phyloP scores from a whole-genome alignment of 1,139 yeast genomes.

The Protomyces lactucae-debilis region DNA sequence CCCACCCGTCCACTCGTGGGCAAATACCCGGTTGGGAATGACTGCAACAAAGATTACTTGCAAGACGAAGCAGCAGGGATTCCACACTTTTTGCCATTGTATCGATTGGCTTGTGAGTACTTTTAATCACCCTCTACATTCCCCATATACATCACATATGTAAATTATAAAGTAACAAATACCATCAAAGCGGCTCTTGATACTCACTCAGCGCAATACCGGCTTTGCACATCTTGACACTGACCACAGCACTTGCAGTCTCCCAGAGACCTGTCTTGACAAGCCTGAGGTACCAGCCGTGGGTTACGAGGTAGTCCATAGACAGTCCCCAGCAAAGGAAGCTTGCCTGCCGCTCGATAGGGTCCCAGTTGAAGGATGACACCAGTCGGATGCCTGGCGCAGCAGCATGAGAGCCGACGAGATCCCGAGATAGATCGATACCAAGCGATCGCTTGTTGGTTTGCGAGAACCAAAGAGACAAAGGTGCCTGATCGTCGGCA shows the following conservation, averaged over 20 bases:
- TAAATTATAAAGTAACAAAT: not conserved
- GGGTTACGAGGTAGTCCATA: constrained; percentile 14
- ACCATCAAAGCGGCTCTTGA: constrained; percentile 14
- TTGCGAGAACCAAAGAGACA: constrained; percentile 21
- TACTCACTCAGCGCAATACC: constrained; percentile 6
- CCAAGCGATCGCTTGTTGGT: constrained; percentile 10
- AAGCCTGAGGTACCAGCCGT: constrained; percentile 9
- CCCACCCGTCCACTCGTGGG: not conserved
- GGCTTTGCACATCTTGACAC: constrained; percentile 12
- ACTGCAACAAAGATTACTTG: constrained; percentile 1
- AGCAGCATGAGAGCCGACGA: constrained; percentile 19
- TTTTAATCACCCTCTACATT: not conserved
- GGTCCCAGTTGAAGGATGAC: constrained; percentile 17
- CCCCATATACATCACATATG: not conserved
- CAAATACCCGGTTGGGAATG: not conserved
- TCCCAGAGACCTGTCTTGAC: constrained; percentile 14
- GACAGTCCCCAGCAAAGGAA: constrained; percentile 19
- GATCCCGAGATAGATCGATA: constrained; percentile 16
- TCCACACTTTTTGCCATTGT: not conserved
- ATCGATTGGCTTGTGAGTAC: not conserved
- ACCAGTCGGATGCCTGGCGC: constrained; percentile 13
- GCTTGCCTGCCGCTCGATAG: constrained; percentile 7
- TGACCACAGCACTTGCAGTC: constrained; percentile 13
- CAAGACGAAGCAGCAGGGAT: not conserved
- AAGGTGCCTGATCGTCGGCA: constrained; percentile 5